These are phyloP conservation scores for Elsinoe fawcettii DNA, from an alignment of 2,329 filamentous ascomycete genomes.

Conservation along the genomic window DNA sequence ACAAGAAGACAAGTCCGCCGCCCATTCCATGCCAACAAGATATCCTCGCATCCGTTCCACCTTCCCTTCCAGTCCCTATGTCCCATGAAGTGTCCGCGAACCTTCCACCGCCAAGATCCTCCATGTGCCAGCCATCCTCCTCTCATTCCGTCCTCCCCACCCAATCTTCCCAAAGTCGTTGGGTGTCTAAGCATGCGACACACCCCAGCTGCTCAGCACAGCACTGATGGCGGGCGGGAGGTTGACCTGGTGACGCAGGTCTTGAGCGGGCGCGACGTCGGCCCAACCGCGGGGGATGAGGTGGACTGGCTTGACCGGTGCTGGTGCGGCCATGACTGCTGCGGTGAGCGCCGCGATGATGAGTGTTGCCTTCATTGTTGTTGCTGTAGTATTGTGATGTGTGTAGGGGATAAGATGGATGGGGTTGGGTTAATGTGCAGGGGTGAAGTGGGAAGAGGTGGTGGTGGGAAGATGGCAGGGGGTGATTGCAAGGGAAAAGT, in stretches of 20 bases:
- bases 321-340: constrained; percentile 51
- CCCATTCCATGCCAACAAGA: not conserved
- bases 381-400: not conserved
- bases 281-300: constrained; percentile 59
- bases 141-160: not conserved
- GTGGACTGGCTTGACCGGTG: not conserved
- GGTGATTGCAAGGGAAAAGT: not conserved
- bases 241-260: constrained; percentile 83
- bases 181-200: constrained; percentile 49
- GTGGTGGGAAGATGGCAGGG: not conserved
- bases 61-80: no score
- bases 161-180: not conserved
- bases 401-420: not conserved
- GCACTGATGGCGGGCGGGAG: constrained; percentile 69
- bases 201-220: constrained; percentile 66
- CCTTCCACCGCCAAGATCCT: no score
- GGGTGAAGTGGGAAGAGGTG: not conserved
- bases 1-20: not conserved
- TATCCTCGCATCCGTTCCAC: no score
- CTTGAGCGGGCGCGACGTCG: constrained; percentile 75
- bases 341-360: not conserved
- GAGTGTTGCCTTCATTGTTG: constrained; percentile 64
- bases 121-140: no score
- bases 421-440: not conserved
- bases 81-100: no score